These are phyloP conservation scores for Dacryopinax spathularia DNA, from an alignment of 768 basidiomycete species.

Conservation along the genomic window DNA sequence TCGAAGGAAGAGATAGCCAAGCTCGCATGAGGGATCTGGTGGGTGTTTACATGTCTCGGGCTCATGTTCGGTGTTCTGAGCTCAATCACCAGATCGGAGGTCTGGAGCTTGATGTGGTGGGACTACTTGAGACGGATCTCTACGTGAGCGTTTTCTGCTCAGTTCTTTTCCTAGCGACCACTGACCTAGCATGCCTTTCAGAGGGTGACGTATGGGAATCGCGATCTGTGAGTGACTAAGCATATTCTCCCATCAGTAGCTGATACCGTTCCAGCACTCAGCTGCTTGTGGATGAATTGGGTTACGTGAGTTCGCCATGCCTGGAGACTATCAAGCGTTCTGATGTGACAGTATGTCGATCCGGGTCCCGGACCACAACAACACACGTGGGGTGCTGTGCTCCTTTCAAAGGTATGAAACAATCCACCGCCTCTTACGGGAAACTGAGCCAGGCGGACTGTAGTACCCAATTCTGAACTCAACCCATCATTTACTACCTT, in stretches of 20 bases:
- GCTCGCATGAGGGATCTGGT: slow-evolving; percentile 44
- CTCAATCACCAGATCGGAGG: slow-evolving; percentile 39
- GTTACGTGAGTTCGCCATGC: slow-evolving; percentile 43
- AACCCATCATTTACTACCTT: slow-evolving; percentile 74
- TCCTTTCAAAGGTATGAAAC: slow-evolving; percentile 77
- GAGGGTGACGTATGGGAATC: slow-evolving; percentile 65
- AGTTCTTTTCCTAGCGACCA: not conserved
- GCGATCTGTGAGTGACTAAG: slow-evolving; percentile 48
- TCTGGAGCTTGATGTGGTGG: slow-evolving; percentile 74
- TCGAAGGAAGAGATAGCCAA: slow-evolving; percentile 61
- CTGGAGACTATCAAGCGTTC: no score
- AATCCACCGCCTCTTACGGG: not conserved
- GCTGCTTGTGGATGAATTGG: slow-evolving; percentile 58
- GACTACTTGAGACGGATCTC: slow-evolving; percentile 73
- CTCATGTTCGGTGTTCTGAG: slow-evolving; percentile 22
- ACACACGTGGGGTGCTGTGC: slow-evolving; percentile 78
- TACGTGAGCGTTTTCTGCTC: slow-evolving; percentile 38
- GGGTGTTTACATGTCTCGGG: slow-evolving; percentile 5
- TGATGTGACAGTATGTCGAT: slow-evolving; percentile 67
- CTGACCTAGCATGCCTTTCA: slow-evolving; percentile 21
- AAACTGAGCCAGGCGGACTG: not conserved
- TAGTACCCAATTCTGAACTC: slow-evolving; percentile 82
- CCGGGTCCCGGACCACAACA: slow-evolving; percentile 76
- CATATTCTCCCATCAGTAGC: slow-evolving; percentile 8
- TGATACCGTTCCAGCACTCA: slow-evolving; percentile 41